Evolutionary conservation across 768 basidiomycete species (phyloP).

Genomic region (Harrya chromipes): DNA sequence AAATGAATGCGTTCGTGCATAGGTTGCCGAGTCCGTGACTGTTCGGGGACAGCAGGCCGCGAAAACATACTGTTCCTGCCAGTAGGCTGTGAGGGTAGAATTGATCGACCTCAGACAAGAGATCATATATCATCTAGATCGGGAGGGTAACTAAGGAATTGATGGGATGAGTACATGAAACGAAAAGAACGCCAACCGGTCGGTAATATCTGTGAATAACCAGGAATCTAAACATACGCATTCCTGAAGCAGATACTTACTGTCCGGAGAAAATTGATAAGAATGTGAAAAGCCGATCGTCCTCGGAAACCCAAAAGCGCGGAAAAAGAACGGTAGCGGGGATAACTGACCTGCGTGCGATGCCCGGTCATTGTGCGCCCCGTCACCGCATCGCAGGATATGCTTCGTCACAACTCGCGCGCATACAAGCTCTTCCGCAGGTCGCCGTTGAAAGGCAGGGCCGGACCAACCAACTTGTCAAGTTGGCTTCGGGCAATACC

Average conservation of each 20-base stretch:
- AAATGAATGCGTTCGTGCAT: no score
- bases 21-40: no score
- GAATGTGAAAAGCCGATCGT: no score
- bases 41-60: conserved; percentile 8
- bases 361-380: not conserved
- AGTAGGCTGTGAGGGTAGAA: not conserved
- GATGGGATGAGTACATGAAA: not conserved
- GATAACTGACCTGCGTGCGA: conserved; percentile 15
- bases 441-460: no score
- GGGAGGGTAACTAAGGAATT: not conserved
- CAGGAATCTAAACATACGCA: no score
- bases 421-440: no score
- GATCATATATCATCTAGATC: not conserved
- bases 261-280: no score
- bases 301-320: not conserved
- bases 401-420: no score
- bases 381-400: not conserved
- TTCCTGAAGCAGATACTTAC: no score
- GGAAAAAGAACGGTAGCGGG: not conserved
- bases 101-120: conserved; percentile 9
- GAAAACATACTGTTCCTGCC: not conserved
- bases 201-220: not conserved
- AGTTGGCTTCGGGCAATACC: no score
- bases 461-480: no score
- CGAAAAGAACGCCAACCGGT: not conserved